Base-by-base conservation (phyloP, 108 stramenopile species). In the Aurantiochytrium sp. region DNA sequence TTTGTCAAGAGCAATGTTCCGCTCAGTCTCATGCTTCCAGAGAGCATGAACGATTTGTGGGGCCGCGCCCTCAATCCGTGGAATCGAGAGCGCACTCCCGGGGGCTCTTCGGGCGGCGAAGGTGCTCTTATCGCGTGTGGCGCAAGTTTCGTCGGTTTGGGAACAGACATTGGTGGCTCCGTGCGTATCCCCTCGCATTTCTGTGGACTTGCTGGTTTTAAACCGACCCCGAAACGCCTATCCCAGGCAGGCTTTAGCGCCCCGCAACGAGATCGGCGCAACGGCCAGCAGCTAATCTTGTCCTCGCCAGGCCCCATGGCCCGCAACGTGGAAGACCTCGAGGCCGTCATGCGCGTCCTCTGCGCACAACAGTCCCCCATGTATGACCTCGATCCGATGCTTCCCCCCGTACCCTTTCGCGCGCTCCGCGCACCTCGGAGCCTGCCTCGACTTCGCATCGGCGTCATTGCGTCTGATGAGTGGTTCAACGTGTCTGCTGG, bases 111-210 rank as follows among this genome's bases (percentile, higher is more conserved):
- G 43, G 93, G 93, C 4, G 93, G 93, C 28, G 93, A 93, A 21
- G 93, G 69, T 8, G 90, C 92, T 43, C 51, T 93, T 5, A 89
- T 93, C 8, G 88, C 90, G 51, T 53, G 88, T 4, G 64, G 91
- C 4, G 83, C 89, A 18, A 58, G 89, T 21, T 91, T 91, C 18
- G 42, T 93, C 14, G 93, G 91, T 5, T 25, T 93, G 28, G 93
- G 93, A 5, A 91, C 91, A 35, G 93, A 93, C 58, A 90, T 93
- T 29, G 93, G 93, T 18, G 93, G 93, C n/a, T 90, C 90, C 44
- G 51, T 93, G 16, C 92, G 93, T 44, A 91, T 91, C 18, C 93
- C 93, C 5, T 88, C 90, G 5, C 71, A 91, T 42, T 93, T 90
- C 58, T 89, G 91, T 58, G 93, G 93, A 25, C 71, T 90, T 4